These are phyloP conservation scores for Tetrahymena malaccensis DNA, from an alignment of 73 alveolate species.

Conservation along the genomic window DNA sequence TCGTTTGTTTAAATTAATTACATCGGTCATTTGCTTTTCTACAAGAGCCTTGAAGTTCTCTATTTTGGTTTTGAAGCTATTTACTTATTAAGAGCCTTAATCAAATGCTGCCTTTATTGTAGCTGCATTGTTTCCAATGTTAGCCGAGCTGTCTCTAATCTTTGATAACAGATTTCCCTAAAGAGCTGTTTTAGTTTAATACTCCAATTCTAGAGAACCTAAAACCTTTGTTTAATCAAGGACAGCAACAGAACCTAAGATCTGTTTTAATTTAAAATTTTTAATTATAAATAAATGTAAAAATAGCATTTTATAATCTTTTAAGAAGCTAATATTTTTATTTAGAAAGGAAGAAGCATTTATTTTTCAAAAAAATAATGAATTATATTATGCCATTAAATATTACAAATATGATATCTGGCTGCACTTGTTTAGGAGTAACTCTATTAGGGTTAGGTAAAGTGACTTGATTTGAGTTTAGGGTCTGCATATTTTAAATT, in stretches of 20 bases:
- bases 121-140: background rate
- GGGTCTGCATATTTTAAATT: background rate
- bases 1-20: background rate
- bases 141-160: background rate
- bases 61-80: background rate
- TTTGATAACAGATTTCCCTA: background rate
- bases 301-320: no score
- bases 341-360: no score
- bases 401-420: background rate
- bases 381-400: no score
- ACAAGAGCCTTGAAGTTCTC: background rate
- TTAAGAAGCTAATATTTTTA: no score
- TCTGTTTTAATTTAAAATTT: background rate
- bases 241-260: background rate
- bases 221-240: background rate
- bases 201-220: background rate
- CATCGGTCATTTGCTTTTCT: background rate
- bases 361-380: no score
- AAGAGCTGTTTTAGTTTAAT: background rate
- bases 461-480: background rate
- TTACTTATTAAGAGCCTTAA: background rate
- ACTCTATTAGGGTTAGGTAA: background rate
- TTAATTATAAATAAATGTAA: background rate
- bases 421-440: background rate
- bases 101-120: background rate